A percentile compares a stretch with the other conserved stretches of the same genome.
phyloP scores from a whole-genome alignment of 345 rosid genomes.

The Populus simonii region DNA sequence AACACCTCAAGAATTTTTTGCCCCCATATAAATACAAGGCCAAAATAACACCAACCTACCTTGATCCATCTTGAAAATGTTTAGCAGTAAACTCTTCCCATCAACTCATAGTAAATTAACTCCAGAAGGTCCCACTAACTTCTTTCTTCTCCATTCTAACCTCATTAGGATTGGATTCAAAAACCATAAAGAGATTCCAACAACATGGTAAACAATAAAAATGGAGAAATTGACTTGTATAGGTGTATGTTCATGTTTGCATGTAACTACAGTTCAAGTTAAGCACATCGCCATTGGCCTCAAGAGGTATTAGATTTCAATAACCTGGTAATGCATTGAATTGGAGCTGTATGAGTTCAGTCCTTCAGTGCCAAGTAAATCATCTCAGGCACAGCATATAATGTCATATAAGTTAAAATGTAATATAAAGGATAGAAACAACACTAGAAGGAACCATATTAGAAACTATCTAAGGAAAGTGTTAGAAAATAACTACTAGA shows the following conservation, averaged over 20 bases:
- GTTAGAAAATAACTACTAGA: neutral
- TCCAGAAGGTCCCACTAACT: neutral
- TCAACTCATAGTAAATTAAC: neutral
- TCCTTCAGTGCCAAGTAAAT: neutral
- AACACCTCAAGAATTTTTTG: too few relatives aligned
- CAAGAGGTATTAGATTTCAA: neutral
- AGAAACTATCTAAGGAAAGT: neutral
- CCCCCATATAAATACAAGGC: too few relatives aligned
- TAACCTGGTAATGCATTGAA: neutral
- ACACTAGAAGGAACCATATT: neutral
- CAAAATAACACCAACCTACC: too few relatives aligned
- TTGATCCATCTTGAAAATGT: too few relatives aligned
- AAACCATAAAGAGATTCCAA: neutral
- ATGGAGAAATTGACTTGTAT: neutral
- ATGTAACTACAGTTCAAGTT: neutral
- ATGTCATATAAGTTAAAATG: neutral
- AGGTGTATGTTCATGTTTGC: neutral
- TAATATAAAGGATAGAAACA: neutral
- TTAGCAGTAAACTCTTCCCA: neutral
- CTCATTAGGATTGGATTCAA: neutral
- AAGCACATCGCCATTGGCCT: neutral
- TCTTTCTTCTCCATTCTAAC: neutral
- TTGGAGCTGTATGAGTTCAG: neutral
- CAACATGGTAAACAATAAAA: neutral
- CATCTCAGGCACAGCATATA: neutral